Evolutionary conservation across 1,284 basidiomycete species (phyloP).

Genomic region (Apiotrichum sp.): DNA sequence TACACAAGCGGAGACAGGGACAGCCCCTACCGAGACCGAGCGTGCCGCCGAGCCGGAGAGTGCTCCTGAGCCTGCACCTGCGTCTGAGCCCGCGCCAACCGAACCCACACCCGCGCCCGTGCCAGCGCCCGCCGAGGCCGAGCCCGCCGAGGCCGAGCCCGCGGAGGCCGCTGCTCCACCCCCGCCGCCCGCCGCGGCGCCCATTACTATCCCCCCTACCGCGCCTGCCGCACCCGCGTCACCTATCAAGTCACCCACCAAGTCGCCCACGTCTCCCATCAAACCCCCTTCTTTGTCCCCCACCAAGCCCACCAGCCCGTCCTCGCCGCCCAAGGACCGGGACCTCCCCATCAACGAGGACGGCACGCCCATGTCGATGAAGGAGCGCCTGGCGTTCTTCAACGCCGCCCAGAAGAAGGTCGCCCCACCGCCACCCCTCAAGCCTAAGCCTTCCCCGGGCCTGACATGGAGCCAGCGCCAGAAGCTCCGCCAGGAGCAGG

Average conservation of each 20-base stretch:
- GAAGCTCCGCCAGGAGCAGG: constrained; percentile 44
- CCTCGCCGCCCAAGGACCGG: constrained; percentile 11
- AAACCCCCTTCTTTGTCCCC: background rate
- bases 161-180: background rate
- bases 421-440: constrained; percentile 53
- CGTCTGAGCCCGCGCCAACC: background rate
- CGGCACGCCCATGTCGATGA: constrained; percentile 38
- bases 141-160: background rate
- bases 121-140: background rate
- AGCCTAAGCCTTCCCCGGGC: constrained; percentile 58
- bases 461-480: constrained; percentile 49
- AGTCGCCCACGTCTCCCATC: background rate
- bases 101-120: background rate
- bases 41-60: background rate
- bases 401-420: constrained; percentile 35
- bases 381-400: constrained; percentile 48
- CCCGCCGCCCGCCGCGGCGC: background rate
- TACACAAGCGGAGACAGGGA: constrained; percentile 32
- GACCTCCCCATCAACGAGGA: constrained; percentile 16
- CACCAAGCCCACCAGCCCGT: background rate
- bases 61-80: background rate
- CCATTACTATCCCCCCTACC: background rate
- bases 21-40: background rate
- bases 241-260: background rate
- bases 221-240: background rate